A percentile compares a stretch with the other conserved stretches of the same genome.
Conservation (phyloP, 306 rosid genomes). For the Rosa rugosa region DNA sequence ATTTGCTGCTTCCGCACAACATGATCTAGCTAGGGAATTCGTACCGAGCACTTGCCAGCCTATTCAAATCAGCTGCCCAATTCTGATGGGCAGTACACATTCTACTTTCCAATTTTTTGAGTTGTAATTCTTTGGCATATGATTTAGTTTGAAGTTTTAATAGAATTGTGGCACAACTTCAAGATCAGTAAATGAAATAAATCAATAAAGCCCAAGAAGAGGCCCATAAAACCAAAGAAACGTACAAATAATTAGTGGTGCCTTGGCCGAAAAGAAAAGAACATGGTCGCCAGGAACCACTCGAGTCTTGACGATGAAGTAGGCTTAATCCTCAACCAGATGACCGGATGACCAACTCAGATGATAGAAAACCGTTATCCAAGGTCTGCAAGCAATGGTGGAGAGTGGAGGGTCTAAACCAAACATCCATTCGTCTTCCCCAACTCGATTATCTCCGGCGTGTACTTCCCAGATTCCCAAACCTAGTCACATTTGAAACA, state of each 20-base stretch:
- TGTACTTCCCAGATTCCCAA: slow-evolving; percentile 29
- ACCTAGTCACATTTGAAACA: slow-evolving; percentile 22
- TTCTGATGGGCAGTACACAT: too few species aligned
- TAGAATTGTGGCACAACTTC: neutral
- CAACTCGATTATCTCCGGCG: slow-evolving; percentile 11
- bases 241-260: neutral
- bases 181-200: neutral
- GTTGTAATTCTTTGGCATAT: neutral
- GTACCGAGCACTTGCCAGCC: neutral
- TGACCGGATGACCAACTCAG: slow-evolving; percentile 7
- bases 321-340: slow-evolving; percentile 16
- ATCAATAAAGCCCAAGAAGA: neutral
- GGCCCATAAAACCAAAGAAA: neutral
- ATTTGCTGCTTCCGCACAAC: too few species aligned
- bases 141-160: too few species aligned
- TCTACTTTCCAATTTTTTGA: neutral
- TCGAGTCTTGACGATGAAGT: slow-evolving; percentile 20
- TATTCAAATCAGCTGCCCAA: neutral
- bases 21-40: neutral
- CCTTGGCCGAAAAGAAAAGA: neutral
- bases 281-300: neutral
- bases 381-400: slow-evolving; percentile 30
- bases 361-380: slow-evolving; percentile 23
- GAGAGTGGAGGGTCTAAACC: slow-evolving; percentile 30
- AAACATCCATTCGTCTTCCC: slow-evolving; percentile 10